Base-by-base conservation (phyloP, 257 asterid species). In the Mitragyna speciosa region DNA sequence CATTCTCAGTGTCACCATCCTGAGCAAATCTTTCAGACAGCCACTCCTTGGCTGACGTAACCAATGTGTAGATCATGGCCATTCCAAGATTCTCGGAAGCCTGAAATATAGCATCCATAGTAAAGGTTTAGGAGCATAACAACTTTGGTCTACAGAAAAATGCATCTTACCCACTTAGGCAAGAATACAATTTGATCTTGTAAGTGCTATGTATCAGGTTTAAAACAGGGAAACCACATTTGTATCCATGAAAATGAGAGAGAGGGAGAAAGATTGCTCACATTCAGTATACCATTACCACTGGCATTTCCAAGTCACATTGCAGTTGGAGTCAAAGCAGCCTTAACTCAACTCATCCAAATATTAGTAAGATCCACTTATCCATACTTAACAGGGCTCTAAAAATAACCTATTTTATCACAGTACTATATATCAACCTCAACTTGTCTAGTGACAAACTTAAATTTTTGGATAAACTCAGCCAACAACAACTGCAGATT, bases 11-110 rank as follows among this genome's bases (percentile, higher is more conserved):
- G 68, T 76, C 96, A 77, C 43, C 89, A 67, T 91, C 95, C 83
- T 91, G 88, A 80, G 97, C 85, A 89, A 87, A 96, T 77, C 91
- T 89, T 85, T 96, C 99, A 77, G 95, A 88, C 58, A 96, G 94
- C 99, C 98, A 96, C 58, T 96, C 99, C 89, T 94, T 87, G 70
- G 99, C 98, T 77, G 96, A 89, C 80, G 97, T 77, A 75, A 92
- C 97, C 87, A 96, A 87, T 80, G 98, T 94, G 89, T 89, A 96
- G 78, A 96, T 74, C 99, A 96, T 96, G 48, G 99, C 95, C 98
- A 94, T 91, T 72, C 99, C 98, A 81, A 96, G 97, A 85, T 92
- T 94, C 70, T 94, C 97, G 11, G 87, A 82, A 26, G 97, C 98
- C 99, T 95, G 88, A 47, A n/a, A 76, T 8, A 31, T 10, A 70